Conservation (phyloP, 2,329 filamentous ascomycete genomes). For the Penicillium fuscoglaucum region DNA sequence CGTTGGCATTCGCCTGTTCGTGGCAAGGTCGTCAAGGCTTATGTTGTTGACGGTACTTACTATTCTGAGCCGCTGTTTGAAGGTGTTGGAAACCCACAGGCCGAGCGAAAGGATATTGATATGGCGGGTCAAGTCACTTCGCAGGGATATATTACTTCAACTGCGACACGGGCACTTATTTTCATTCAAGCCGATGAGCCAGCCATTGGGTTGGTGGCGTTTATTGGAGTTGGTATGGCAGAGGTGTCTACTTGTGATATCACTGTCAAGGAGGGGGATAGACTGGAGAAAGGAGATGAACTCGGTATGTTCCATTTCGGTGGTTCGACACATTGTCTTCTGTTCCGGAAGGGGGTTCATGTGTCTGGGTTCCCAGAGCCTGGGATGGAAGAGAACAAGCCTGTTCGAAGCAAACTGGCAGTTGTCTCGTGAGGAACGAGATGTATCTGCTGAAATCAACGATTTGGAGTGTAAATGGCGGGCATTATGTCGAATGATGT, state of each 20-base stretch:
- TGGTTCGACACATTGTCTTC: slow-evolving; percentile 67
- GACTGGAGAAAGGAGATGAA: slow-evolving; percentile 68
- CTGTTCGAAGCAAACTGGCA: slow-evolving; percentile 30
- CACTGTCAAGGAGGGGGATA: slow-evolving; percentile 65
- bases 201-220: slow-evolving; percentile 67
- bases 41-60: slow-evolving; percentile 65
- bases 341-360: slow-evolving; percentile 53
- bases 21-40: slow-evolving; percentile 60
- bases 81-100: slow-evolving; percentile 40
- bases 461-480: no score
- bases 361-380: slow-evolving; percentile 31
- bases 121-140: slow-evolving; percentile 38
- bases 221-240: slow-evolving; percentile 73
- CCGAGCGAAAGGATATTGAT: slow-evolving; percentile 29
- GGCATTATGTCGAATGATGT: no score
- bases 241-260: slow-evolving; percentile 74
- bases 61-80: slow-evolving; percentile 62
- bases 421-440: slow-evolving; percentile 9
- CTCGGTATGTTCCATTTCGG: slow-evolving; percentile 80
- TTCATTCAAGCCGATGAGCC: slow-evolving; percentile 69
- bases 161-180: slow-evolving; percentile 70
- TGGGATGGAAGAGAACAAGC: slow-evolving; percentile 27
- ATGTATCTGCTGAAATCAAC: neutral
- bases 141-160: slow-evolving; percentile 65
- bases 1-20: slow-evolving; percentile 70